phyloP scores from a whole-genome alignment of 768 basidiomycete species.

The Tricholoma hemisulphureum region DNA sequence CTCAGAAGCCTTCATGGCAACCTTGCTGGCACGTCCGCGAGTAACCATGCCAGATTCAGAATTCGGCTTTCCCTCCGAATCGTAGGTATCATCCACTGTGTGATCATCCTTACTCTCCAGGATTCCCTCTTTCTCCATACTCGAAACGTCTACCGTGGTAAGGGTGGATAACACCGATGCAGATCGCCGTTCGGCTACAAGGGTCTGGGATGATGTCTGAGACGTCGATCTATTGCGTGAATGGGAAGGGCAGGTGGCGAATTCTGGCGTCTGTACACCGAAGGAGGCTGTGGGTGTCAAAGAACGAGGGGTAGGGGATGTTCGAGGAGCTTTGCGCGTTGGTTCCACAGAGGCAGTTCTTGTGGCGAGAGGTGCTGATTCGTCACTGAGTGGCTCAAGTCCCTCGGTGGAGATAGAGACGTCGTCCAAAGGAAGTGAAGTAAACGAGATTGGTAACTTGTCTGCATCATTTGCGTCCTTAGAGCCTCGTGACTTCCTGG shows the following conservation, averaged over 20 bases:
- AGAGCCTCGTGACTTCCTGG: conserved; percentile 4
- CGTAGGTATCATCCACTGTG: not conserved
- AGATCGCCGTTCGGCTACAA: conserved; percentile 34
- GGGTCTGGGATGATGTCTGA: conserved; percentile 36
- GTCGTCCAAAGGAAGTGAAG: not conserved
- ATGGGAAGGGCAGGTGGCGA: conserved; percentile 21
- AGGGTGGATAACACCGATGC: conserved; percentile 38
- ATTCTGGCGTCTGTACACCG: conserved; percentile 6
- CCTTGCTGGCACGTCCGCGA: conserved; percentile 32
- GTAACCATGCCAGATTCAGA: conserved; percentile 37
- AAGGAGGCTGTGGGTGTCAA: conserved; percentile 8
- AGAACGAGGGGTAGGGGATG: conserved; percentile 11
- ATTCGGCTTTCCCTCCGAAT: conserved; percentile 17
- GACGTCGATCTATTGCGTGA: conserved; percentile 40
- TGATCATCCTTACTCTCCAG: conserved; percentile 22
- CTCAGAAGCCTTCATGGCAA: conserved; percentile 6
- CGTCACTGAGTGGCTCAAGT: not conserved
- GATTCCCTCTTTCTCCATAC: conserved; percentile 6
- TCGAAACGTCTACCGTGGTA: conserved; percentile 32
- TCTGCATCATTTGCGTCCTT: not conserved
- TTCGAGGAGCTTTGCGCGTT: conserved; percentile 1
- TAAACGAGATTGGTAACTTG: not conserved
- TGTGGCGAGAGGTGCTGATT: not conserved
- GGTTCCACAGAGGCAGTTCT: not conserved
- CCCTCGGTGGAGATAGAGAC: not conserved